These are phyloP conservation scores for Boletus fagicola DNA, from an alignment of 768 basidiomycete genomes.

Conservation along the genomic window DNA sequence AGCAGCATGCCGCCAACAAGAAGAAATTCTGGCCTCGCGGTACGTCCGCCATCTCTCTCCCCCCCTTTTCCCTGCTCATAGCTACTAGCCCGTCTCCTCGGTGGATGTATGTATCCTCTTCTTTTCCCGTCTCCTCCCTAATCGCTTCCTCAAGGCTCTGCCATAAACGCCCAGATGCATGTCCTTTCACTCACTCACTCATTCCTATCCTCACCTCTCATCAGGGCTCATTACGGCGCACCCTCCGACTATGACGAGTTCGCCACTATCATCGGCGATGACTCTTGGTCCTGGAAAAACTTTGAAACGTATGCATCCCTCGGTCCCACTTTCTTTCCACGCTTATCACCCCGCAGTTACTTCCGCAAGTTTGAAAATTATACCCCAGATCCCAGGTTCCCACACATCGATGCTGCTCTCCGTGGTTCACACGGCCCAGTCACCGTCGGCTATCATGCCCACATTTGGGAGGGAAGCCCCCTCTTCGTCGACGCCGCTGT, in stretches of 20 bases:
- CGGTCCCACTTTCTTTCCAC: background rate
- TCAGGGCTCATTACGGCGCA: conserved; percentile 55
- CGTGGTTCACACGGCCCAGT: conserved; percentile 58
- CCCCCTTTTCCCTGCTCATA: background rate
- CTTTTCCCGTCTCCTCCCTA: background rate
- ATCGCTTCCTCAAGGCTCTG: conserved; percentile 42
- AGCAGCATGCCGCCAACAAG: conserved; percentile 45
- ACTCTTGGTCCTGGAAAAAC: conserved; percentile 54
- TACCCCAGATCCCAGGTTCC: conserved; percentile 47
- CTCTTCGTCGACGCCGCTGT: conserved; percentile 56
- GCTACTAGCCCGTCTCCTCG: conserved; percentile 61
- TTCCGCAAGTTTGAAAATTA: conserved; percentile 68
- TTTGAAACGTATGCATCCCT: conserved; percentile 44
- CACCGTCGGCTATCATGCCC: conserved; percentile 54
- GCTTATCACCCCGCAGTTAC: conserved; percentile 44
- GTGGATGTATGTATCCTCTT: conserved; percentile 58
- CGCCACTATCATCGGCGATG: conserved; percentile 51
- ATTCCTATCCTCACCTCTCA: conserved; percentile 6
- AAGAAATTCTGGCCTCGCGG: conserved; percentile 67
- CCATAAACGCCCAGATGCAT: conserved; percentile 60
- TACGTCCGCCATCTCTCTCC: conserved; percentile 22
- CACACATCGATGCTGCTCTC: conserved; percentile 43
- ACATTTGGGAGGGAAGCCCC: conserved; percentile 43
- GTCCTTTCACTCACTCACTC: background rate
- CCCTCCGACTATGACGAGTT: conserved; percentile 72